These are phyloP conservation scores for Claviceps cyperi DNA, from an alignment of 2,329 filamentous ascomycete genomes.

Conservation along the genomic window DNA sequence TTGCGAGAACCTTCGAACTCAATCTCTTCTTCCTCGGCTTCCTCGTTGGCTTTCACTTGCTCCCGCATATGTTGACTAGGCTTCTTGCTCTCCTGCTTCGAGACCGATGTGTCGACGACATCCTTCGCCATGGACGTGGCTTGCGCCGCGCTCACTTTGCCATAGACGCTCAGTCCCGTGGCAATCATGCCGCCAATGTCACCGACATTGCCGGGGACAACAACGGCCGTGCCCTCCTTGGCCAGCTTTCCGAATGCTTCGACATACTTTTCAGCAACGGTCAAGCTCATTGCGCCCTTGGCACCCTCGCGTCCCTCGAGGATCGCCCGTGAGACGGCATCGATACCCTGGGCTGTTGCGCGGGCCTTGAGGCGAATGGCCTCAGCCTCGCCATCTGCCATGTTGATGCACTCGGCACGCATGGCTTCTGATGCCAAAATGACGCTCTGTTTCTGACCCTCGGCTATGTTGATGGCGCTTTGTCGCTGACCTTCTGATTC, in stretches of 20 bases:
- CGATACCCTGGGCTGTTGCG: conserved; percentile 79
- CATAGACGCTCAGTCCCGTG: conserved; percentile 86
- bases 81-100: conserved; percentile 8
- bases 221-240: conserved; percentile 87
- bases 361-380: conserved; percentile 75
- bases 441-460: conserved; percentile 92
- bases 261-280: conserved; percentile 94
- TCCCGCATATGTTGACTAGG: conserved; percentile 9
- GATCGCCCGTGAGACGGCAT: conserved; percentile 68
- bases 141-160: conserved; percentile 77
- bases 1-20: conserved; percentile 27
- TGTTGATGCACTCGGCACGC: conserved; percentile 83
- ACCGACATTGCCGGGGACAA: conserved; percentile 92
- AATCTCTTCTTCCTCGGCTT: conserved; percentile 15
- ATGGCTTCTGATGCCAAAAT: conserved; percentile 91
- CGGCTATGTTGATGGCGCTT: conserved; percentile 96
- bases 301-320: conserved; percentile 58
- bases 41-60: conserved; percentile 7
- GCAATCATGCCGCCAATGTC: conserved; percentile 96
- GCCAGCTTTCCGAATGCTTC: conserved; percentile 86
- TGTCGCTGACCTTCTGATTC: conserved; percentile 95
- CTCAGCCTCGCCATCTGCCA: conserved; percentile 82
- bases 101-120: conserved; percentile 18
- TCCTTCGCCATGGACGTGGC: conserved; percentile 49
- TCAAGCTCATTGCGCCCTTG: conserved; percentile 71